Evolutionary conservation across 805 yeast genomes (phyloP).

Genomic region (Lipomyces yamanashiensis): DNA sequence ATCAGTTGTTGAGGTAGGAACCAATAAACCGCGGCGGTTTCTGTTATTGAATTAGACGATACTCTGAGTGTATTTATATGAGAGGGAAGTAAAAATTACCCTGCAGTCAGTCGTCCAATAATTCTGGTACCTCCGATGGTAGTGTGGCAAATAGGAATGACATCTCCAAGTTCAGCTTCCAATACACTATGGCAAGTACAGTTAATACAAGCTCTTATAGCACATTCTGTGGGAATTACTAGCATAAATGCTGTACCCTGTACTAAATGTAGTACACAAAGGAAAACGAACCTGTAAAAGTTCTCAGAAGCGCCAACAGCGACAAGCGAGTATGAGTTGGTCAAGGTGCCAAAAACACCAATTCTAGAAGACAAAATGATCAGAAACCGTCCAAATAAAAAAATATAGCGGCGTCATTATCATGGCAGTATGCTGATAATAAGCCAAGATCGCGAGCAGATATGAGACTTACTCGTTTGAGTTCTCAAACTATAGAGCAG

Average conservation of each 20-base stretch:
- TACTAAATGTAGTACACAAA: too few species aligned
- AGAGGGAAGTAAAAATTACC: slow-evolving; percentile 18
- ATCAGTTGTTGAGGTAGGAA: slow-evolving; percentile 97
- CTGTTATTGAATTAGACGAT: slow-evolving; percentile 44
- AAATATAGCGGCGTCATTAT: not conserved
- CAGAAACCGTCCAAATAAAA: not conserved
- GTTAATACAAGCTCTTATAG: not conserved
- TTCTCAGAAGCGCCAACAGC: slow-evolving; percentile 95
- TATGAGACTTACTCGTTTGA: slow-evolving; percentile 60
- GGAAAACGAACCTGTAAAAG: slow-evolving; percentile 56
- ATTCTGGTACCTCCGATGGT: slow-evolving; percentile 98
- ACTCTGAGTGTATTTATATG: not conserved
- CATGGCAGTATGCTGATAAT: not conserved
- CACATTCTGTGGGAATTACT: not conserved
- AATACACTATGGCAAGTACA: slow-evolving; percentile 75
- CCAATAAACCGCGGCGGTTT: slow-evolving; percentile 97
- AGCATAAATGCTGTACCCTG: not conserved
- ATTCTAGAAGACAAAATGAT: slow-evolving; percentile 48
- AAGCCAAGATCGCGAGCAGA: not conserved
- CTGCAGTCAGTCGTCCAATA: slow-evolving; percentile 95
- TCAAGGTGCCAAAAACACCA: slow-evolving; percentile 92
- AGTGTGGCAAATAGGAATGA: slow-evolving; percentile 93
- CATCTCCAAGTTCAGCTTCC: slow-evolving; percentile 97
- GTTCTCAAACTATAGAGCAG: slow-evolving; percentile 62
- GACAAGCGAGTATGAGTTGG: slow-evolving; percentile 94